Conservation (phyloP, 164 flowering plant genomes). For the Macadamia integrifolia region DNA sequence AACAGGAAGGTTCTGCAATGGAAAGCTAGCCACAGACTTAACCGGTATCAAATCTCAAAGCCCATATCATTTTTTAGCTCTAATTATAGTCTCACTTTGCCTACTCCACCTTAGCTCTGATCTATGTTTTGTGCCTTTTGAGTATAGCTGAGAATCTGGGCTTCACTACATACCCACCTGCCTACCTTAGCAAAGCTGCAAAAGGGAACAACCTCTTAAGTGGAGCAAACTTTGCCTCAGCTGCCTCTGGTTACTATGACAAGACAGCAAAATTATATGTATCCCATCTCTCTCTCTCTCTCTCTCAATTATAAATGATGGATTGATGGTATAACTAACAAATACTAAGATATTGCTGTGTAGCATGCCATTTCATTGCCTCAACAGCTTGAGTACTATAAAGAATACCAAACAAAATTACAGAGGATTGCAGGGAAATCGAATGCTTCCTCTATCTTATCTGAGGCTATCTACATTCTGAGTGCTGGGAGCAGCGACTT, state of each 20-base stretch:
- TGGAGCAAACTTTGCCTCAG: slow-evolving; percentile 92
- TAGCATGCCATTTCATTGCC: slow-evolving; percentile 62
- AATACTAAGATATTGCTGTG: slow-evolving; percentile 6
- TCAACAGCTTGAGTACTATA: slow-evolving; percentile 67
- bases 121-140: background rate
- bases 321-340: background rate
- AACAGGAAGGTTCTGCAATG: slow-evolving; percentile 93
- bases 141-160: slow-evolving; percentile 78
- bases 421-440: slow-evolving; percentile 42
- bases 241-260: slow-evolving; percentile 71
- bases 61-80: background rate
- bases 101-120: background rate
- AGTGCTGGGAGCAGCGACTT: slow-evolving; percentile 92
- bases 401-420: slow-evolving; percentile 56
- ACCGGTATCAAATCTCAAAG: slow-evolving; percentile 44
- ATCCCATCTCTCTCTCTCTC: slow-evolving; percentile 12
- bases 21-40: slow-evolving; percentile 84
- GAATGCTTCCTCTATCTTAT: slow-evolving; percentile 48
- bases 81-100: background rate
- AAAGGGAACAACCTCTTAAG: slow-evolving; percentile 44
- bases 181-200: slow-evolving; percentile 71
- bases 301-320: background rate
- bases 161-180: slow-evolving; percentile 75
- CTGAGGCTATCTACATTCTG: slow-evolving; percentile 59
- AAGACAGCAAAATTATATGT: slow-evolving; percentile 66